Evolutionary conservation across 1,284 basidiomycete genomes (phyloP), one percentile per base, ranked within the genome.

Genomic region (Heterobasidion annosum): DNA sequence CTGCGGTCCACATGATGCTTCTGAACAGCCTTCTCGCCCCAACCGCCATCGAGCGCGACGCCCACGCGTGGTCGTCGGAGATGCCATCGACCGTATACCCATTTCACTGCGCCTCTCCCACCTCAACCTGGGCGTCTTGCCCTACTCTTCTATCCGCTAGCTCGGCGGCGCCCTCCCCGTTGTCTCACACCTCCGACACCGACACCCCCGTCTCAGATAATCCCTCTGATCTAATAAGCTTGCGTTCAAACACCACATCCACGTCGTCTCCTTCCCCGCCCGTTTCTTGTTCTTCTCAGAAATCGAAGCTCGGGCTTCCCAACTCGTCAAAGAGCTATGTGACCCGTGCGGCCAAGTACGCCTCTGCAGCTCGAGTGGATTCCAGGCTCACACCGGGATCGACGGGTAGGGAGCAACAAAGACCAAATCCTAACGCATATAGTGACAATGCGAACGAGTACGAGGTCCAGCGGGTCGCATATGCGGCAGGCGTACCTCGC

Each of bases 401-500:
- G 25, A 4, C 25, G 25, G 25, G 25, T 25, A 40, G n/a, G 37
- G 37, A n/a, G 12, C 37, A n/a, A 10, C 37, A 40, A 10, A 40
- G 37, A 10, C n/a, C 37, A 10, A 8, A 40, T 40, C n/a, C 37
- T 40, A 40, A n/a, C n/a, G 37, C 37, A 40, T 40, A 40, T 40
- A n/a, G 37, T 7, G 37, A 40, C 37, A 10, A 10, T 5, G 37
- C 37, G 12, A 40, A n/a, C 37, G 37, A 40, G 37, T 40, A 40
- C n/a, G 37, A 40, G 37, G 37, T 40, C 37, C 37, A 40, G 42
- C 50, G 54, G 35, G 51, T 54, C 52, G 51, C 48, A 13, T 58
- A 54, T 59, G 34, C 58, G 15, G 45, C 58, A 9, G 56, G 58
- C 47, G 56, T 60, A 10, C 59, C 59, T 13, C 52, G 45, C 25